Conservation (phyloP, 768 basidiomycete genomes). For the Mycena filopes region DNA sequence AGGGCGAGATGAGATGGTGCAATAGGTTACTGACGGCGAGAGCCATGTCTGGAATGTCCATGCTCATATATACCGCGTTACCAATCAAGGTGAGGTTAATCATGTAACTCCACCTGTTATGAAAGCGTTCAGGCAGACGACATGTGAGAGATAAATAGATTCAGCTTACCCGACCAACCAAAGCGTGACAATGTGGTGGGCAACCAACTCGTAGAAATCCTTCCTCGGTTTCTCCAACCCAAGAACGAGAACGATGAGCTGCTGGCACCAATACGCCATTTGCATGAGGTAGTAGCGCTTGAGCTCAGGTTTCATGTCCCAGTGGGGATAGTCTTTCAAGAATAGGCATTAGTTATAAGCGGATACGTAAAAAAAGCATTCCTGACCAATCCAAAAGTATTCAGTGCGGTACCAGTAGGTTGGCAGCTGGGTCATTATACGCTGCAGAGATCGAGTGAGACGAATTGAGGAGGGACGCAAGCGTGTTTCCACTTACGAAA, state of each 20-base stretch:
- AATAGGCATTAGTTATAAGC: background rate
- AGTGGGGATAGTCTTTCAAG: constrained; percentile 82
- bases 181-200: constrained; percentile 92
- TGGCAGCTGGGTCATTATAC: constrained; percentile 83
- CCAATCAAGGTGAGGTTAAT: constrained; percentile 88
- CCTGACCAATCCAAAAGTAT: constrained; percentile 83
- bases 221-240: constrained; percentile 94
- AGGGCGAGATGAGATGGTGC: background rate
- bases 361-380: background rate
- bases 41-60: constrained; percentile 95
- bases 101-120: constrained; percentile 82
- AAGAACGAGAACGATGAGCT: constrained; percentile 85
- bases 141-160: background rate
- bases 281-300: constrained; percentile 97
- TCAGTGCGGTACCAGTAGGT: constrained; percentile 89
- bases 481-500: constrained; percentile 62
- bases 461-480: background rate
- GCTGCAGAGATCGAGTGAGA: constrained; percentile 52
- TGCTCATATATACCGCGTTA: constrained; percentile 92
- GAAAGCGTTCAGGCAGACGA: constrained; percentile 19
- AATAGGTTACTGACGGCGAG: constrained; percentile 71
- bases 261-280: constrained; percentile 93
- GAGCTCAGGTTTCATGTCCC: constrained; percentile 85
- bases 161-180: constrained; percentile 87
- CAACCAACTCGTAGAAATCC: constrained; percentile 88